Conservation (phyloP, 139 green algal genomes). For the Haematococcus lacustris region DNA sequence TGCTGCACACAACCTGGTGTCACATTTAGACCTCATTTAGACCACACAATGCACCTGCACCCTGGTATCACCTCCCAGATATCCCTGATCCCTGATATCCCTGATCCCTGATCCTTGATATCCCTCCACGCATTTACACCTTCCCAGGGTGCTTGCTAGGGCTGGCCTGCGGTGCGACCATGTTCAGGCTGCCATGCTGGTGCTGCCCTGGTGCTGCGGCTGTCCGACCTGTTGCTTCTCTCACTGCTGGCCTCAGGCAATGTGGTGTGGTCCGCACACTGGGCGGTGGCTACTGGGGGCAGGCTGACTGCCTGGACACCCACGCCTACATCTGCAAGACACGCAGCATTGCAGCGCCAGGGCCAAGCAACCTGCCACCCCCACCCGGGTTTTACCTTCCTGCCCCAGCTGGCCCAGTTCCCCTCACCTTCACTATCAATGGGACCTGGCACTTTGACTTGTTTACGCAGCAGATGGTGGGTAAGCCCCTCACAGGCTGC, state of each 20-base stretch:
- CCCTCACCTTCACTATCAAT: not conserved
- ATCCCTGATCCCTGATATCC: too few relatives aligned
- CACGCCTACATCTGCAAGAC: conserved; percentile 5
- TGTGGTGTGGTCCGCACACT: too few relatives aligned
- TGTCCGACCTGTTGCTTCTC: not conserved
- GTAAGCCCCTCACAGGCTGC: not conserved
- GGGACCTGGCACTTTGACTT: not conserved
- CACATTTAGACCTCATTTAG: not conserved
- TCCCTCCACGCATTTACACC: too few relatives aligned
- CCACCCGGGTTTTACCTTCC: not conserved
- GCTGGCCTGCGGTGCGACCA: not conserved
- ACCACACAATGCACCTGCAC: not conserved
- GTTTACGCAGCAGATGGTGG: conserved; percentile 1
- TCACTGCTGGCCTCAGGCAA: too few relatives aligned
- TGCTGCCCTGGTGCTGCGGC: not conserved
- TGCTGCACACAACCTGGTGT: not conserved
- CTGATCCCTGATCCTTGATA: too few relatives aligned
- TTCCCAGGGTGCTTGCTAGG: not conserved
- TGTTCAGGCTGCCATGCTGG: not conserved
- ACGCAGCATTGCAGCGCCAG: not conserved
- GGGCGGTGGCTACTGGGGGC: not conserved
- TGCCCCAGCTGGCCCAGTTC: not conserved
- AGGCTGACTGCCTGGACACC: conserved; percentile 1
- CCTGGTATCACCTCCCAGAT: not conserved
- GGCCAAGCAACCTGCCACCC: not conserved